A percentile compares a stretch with the other conserved stretches of the same genome.
These are phyloP conservation scores for Nakazawaea anatomiae DNA, from an alignment of 805 yeast species.

Conservation along the genomic window DNA sequence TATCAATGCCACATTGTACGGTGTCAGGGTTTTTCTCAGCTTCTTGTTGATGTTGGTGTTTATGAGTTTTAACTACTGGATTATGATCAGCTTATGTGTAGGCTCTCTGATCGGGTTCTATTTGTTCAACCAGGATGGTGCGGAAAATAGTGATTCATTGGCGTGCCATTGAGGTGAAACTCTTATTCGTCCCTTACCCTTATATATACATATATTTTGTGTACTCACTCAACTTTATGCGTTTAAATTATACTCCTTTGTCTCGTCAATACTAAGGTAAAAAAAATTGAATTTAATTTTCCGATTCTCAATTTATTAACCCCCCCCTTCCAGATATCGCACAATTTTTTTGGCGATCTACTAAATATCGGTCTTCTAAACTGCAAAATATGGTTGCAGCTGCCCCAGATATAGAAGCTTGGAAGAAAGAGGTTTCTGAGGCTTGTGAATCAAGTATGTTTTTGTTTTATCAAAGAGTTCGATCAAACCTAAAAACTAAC, in stretches of 20 bases:
- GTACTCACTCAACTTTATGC: too few relatives aligned
- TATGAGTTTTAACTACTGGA: conserved; percentile 42
- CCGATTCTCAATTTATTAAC: too few relatives aligned
- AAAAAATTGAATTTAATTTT: too few relatives aligned
- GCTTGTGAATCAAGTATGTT: not conserved
- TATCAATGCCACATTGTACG: conserved; percentile 29
- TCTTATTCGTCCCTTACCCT: not conserved
- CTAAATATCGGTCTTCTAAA: too few relatives aligned
- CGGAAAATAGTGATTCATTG: not conserved
- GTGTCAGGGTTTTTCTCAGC: conserved; percentile 35
- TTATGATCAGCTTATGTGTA: conserved; percentile 35
- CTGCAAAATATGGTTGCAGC: not conserved
- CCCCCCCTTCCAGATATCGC: too few relatives aligned
- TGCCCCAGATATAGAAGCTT: conserved; percentile 1
- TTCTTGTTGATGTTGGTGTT: conserved; percentile 41
- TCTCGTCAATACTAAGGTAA: too few relatives aligned
- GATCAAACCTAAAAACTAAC: not conserved
- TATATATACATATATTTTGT: too few relatives aligned
- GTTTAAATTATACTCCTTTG: too few relatives aligned
- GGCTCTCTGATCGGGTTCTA: conserved; percentile 37
- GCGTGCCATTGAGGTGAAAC: conserved; percentile 1
- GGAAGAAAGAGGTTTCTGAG: conserved; percentile 1
- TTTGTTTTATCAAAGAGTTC: too few relatives aligned
- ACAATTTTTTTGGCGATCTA: too few relatives aligned
- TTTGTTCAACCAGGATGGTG: conserved; percentile 10